Conservation (phyloP, 768 basidiomycete genomes). For the Cystobasidium onofrii region DNA sequence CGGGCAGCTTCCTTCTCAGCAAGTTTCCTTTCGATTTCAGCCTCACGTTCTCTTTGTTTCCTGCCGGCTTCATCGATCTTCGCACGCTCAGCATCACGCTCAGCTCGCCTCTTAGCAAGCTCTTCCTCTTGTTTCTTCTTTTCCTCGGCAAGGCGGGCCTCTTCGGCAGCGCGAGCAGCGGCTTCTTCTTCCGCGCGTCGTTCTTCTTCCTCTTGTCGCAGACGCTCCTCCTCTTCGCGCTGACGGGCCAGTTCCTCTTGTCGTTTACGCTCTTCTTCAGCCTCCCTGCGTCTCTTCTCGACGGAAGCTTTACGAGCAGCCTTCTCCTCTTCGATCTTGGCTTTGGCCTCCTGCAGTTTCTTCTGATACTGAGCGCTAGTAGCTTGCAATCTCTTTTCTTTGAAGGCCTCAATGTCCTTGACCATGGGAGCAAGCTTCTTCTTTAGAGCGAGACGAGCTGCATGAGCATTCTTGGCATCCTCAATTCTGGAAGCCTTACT, state of each 20-base stretch:
- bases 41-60: conserved; percentile 46
- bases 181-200: conserved; percentile 50
- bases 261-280: conserved; percentile 38
- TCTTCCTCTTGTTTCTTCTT: conserved; percentile 48
- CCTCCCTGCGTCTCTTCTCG: conserved; percentile 39
- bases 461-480: conserved; percentile 54
- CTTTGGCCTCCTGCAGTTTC: conserved; percentile 45
- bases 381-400: conserved; percentile 51
- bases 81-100: conserved; percentile 53
- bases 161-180: conserved; percentile 51
- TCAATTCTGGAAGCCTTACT: conserved; percentile 57
- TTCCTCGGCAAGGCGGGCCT: conserved; percentile 47
- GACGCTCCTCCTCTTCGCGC: conserved; percentile 36
- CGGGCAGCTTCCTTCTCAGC: conserved; percentile 20
- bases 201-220: conserved; percentile 49
- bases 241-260: conserved; percentile 42
- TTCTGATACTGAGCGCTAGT: conserved; percentile 49
- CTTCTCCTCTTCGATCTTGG: conserved; percentile 51
- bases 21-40: conserved; percentile 44
- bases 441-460: conserved; percentile 66
- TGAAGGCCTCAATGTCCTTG: conserved; percentile 58
- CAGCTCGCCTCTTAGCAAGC: conserved; percentile 51
- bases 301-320: conserved; percentile 42
- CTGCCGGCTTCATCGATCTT: conserved; percentile 41
- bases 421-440: conserved; percentile 63